Evolutionary conservation across 2,329 filamentous ascomycete species (phyloP), one percentile per base, ranked within the genome.

Genomic region (Allantophomopsis cytisporea): DNA sequence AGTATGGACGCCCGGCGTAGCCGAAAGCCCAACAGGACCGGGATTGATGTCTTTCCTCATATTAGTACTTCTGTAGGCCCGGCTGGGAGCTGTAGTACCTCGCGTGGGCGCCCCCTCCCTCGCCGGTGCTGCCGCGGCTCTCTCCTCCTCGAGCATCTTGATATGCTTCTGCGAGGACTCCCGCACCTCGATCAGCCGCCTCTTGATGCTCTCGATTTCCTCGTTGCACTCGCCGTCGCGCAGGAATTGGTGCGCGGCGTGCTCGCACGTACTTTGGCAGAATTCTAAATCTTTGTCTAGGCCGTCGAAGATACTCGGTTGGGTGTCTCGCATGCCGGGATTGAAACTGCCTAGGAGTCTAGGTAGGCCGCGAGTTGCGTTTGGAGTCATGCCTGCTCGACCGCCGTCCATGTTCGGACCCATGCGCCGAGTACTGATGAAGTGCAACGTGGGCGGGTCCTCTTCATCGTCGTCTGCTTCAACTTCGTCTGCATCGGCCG

Each of bases 201-300:
- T 65, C 52, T 77, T 73, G 39, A 88, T 80, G 36, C 76, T 79
- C 18, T 68, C 65, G 31, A 94, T 70, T 57, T 94, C 85, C 14
- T 75, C 71, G n/a, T 66, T 71, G 59, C 88, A 94, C 52, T 91
- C 81, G 10, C 87, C 88, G 39, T 87, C 82, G 17, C 88, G 76
- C n/a, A 95, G 66, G 44, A 91, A 86, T 52, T 93, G 84, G 54
- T 94, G 87, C 0, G 88, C 88, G 2, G 83, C 88, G 39, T 79
- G 78, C 61, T 95, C 88, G 55, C 84, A 93, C 50, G 87, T 73
- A 41, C 71, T 71, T 56, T 94, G 86, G 5, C 85, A 82, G 46
- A 75, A 73, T 54, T 94, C 87, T 18, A 95, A 65, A 1, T 75
- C 73, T 54, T 81, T 83, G 54, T 94, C 87, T 1, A 87, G 68